A percentile compares a stretch with the other conserved stretches of the same genome.
Conservation (phyloP, 2,329 filamentous ascomycete species). For the Sporothrix globosa region DNA sequence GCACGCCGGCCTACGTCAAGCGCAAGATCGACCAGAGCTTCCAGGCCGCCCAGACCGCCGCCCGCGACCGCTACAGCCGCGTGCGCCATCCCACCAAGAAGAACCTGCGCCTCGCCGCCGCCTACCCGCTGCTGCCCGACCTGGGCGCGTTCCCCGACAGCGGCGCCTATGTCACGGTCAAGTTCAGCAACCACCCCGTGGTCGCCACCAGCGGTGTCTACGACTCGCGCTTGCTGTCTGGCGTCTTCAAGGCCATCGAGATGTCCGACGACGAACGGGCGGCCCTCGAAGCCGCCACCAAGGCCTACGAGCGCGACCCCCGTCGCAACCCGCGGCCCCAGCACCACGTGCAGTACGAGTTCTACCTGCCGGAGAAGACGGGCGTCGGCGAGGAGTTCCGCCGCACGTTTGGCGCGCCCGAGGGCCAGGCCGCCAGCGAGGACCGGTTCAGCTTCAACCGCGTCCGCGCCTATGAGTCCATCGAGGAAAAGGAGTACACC, state of each 20-base stretch:
- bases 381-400: slow-evolving; percentile 59
- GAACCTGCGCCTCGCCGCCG: slow-evolving; percentile 61
- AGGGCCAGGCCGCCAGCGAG: slow-evolving; percentile 54
- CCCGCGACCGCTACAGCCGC: slow-evolving; percentile 59
- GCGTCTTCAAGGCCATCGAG: slow-evolving; percentile 64
- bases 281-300: slow-evolving; percentile 54
- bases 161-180: slow-evolving; percentile 70
- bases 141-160: slow-evolving; percentile 70
- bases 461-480: slow-evolving; percentile 66
- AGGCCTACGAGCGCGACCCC: slow-evolving; percentile 61
- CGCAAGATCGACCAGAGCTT: slow-evolving; percentile 68
- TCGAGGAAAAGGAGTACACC: slow-evolving; percentile 59
- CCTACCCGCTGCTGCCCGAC: slow-evolving; percentile 66
- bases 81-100: slow-evolving; percentile 63
- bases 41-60: slow-evolving; percentile 55
- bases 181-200: slow-evolving; percentile 68
- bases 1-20: slow-evolving; percentile 68
- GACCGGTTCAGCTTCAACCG: slow-evolving; percentile 62
- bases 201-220: slow-evolving; percentile 55
- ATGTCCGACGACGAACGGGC: slow-evolving; percentile 58
- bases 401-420: slow-evolving; percentile 61
- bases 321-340: slow-evolving; percentile 58
- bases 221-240: slow-evolving; percentile 63
- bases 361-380: slow-evolving; percentile 60
- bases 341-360: slow-evolving; percentile 67